These are phyloP conservation scores for Melaleuca quinquenervia DNA, from an alignment of 345 rosid genomes.

Conservation along the genomic window DNA sequence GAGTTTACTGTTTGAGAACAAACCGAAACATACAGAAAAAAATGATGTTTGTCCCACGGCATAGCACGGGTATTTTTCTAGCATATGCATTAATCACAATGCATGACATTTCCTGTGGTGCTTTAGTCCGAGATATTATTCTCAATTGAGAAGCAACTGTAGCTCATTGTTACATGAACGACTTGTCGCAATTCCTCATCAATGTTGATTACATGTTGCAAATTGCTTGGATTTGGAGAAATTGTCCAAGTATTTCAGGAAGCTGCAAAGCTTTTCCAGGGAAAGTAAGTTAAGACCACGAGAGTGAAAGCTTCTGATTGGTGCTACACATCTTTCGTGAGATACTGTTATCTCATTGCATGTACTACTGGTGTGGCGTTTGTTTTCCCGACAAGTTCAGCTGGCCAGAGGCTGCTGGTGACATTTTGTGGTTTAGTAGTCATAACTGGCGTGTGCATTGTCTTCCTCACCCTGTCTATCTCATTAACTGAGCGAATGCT, in stretches of 20 bases:
- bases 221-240: background rate
- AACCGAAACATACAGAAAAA: background rate
- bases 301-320: too few relatives aligned
- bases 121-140: background rate
- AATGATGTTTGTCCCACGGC: background rate
- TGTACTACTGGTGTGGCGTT: too few relatives aligned
- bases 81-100: background rate
- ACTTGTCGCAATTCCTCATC: background rate
- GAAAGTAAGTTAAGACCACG: too few relatives aligned
- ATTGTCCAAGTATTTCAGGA: background rate
- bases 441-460: too few relatives aligned
- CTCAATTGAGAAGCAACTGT: background rate
- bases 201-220: background rate
- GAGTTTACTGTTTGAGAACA: background rate
- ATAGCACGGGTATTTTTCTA: background rate
- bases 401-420: too few relatives aligned
- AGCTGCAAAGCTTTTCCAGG: background rate
- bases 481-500: too few relatives aligned
- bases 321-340: too few relatives aligned
- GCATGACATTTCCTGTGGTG: background rate
- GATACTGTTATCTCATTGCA: too few relatives aligned
- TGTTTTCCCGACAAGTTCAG: too few relatives aligned
- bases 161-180: background rate
- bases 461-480: too few relatives aligned
- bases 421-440: too few relatives aligned